phyloP scores from a whole-genome alignment of 106 monocot species.

The Dendrobium officinale region DNA sequence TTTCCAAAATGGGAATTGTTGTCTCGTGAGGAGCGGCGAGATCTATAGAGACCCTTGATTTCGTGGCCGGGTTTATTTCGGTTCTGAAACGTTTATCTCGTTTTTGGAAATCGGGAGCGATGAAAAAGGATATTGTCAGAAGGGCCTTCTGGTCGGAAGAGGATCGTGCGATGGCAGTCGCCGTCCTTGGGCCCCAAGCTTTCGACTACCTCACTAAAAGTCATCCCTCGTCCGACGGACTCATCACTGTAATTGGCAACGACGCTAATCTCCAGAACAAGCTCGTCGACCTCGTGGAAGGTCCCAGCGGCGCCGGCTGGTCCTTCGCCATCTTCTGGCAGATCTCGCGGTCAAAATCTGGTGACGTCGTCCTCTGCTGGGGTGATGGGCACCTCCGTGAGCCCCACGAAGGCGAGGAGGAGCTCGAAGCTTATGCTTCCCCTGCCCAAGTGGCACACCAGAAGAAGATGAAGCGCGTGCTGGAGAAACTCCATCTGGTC shows the following conservation, averaged over 20 bases:
- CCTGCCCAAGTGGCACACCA: slow-evolving; percentile 18
- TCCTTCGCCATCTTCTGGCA: slow-evolving; percentile 92
- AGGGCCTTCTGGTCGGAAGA: slow-evolving; percentile 41
- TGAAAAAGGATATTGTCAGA: slow-evolving; percentile 7
- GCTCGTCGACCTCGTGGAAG: slow-evolving; percentile 66
- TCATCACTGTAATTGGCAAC: slow-evolving; percentile 26
- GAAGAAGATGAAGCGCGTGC: slow-evolving; percentile 43
- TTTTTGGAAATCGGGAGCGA: not conserved
- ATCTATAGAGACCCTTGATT: not conserved
- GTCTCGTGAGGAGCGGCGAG: not conserved
- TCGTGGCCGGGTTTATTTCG: slow-evolving; percentile 2
- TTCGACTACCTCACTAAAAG: slow-evolving; percentile 46
- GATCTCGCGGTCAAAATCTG: slow-evolving; percentile 50
- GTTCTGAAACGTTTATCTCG: not conserved
- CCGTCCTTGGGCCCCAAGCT: slow-evolving; percentile 53
- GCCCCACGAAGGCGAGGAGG: slow-evolving; percentile 5
- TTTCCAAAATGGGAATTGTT: slow-evolving; percentile 2
- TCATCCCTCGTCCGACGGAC: slow-evolving; percentile 37
- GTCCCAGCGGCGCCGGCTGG: slow-evolving; percentile 40
- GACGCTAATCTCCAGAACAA: slow-evolving; percentile 58
- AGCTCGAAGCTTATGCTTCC: not conserved
- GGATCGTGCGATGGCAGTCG: slow-evolving; percentile 41
- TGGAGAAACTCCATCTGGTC: slow-evolving; percentile 39
- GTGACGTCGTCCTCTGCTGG: slow-evolving; percentile 59
- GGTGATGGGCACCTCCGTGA: slow-evolving; percentile 72